Evolutionary conservation across 768 basidiomycete species (phyloP).

Genomic region (Hericium alpestre): DNA sequence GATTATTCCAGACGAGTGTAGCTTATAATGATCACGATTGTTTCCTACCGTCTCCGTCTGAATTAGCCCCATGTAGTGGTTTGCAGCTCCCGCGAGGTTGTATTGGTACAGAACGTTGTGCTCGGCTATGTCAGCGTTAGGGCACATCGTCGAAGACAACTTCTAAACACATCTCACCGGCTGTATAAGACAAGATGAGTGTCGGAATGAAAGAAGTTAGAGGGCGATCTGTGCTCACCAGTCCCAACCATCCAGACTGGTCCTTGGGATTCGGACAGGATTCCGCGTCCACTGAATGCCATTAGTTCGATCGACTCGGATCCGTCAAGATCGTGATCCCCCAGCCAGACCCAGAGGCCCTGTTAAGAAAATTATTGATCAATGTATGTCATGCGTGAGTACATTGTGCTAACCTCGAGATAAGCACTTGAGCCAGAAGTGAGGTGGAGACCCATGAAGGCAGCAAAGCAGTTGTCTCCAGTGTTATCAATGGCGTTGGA

Average conservation of each 20-base stretch:
- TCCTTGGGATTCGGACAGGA: conserved; percentile 64
- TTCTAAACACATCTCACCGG: no score
- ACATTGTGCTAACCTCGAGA: conserved; percentile 41
- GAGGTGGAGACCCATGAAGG: conserved; percentile 59
- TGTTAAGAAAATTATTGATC: conserved; percentile 15
- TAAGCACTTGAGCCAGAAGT: conserved; percentile 28
- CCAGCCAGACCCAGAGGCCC: conserved; percentile 74
- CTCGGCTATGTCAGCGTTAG: conserved; percentile 33
- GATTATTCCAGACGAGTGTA: not conserved
- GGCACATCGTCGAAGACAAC: not conserved
- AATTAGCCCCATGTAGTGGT: conserved; percentile 62
- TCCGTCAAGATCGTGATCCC: conserved; percentile 69
- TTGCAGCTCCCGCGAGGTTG: conserved; percentile 45
- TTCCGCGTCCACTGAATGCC: conserved; percentile 59
- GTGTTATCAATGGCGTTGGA: conserved; percentile 17
- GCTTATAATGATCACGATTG: not conserved
- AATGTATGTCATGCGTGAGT: not conserved
- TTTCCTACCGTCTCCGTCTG: conserved; percentile 62
- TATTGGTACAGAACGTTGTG: conserved; percentile 66
- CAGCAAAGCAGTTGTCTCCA: conserved; percentile 40
- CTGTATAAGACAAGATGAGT: no score
- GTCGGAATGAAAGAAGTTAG: no score
- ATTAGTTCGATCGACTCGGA: conserved; percentile 32
- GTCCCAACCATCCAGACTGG: conserved; percentile 82
- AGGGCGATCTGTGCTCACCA: conserved; percentile 18